phyloP scores from a whole-genome alignment of 164 flowering plant species.

The Santalum album region DNA sequence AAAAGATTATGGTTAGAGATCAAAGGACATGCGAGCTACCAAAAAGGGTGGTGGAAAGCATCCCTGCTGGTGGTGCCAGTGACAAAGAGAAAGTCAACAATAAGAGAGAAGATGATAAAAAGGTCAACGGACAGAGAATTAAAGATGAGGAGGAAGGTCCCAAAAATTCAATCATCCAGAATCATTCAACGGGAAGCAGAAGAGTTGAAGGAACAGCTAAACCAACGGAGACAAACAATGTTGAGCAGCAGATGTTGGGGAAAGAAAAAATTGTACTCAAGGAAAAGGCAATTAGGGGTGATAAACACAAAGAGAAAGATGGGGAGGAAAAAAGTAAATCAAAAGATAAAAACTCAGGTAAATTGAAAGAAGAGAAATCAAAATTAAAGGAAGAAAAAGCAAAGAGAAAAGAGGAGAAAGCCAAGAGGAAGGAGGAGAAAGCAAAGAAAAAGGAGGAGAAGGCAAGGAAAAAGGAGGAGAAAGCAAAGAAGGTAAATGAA shows the following conservation, averaged over 20 bases:
- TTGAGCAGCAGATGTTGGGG: slow-evolving; percentile 8
- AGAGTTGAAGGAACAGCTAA: slow-evolving; percentile 5
- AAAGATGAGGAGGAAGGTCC: slow-evolving; percentile 4
- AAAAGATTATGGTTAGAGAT: slow-evolving; percentile 7
- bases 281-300: slow-evolving; percentile 4
- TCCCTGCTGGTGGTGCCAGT: neutral
- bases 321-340: slow-evolving; percentile 10
- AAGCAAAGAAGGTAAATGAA: slow-evolving; percentile 6
- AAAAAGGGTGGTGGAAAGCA: slow-evolving; percentile 2
- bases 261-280: slow-evolving; percentile 9
- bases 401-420: slow-evolving; percentile 10
- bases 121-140: slow-evolving; percentile 10
- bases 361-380: slow-evolving; percentile 3
- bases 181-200: neutral
- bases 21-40: neutral
- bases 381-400: slow-evolving; percentile 7
- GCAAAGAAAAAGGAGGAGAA: slow-evolving; percentile 8
- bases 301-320: slow-evolving; percentile 10
- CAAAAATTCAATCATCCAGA: slow-evolving; percentile 1
- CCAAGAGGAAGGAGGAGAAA: slow-evolving; percentile 6
- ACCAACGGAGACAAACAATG: slow-evolving; percentile 8
- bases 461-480: slow-evolving; percentile 11
- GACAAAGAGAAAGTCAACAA: slow-evolving; percentile 6
- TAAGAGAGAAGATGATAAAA: slow-evolving; percentile 8
- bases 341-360: slow-evolving; percentile 5